These are phyloP conservation scores for Fusarium sp. DNA, from an alignment of 2,329 filamentous ascomycete species.

Conservation along the genomic window DNA sequence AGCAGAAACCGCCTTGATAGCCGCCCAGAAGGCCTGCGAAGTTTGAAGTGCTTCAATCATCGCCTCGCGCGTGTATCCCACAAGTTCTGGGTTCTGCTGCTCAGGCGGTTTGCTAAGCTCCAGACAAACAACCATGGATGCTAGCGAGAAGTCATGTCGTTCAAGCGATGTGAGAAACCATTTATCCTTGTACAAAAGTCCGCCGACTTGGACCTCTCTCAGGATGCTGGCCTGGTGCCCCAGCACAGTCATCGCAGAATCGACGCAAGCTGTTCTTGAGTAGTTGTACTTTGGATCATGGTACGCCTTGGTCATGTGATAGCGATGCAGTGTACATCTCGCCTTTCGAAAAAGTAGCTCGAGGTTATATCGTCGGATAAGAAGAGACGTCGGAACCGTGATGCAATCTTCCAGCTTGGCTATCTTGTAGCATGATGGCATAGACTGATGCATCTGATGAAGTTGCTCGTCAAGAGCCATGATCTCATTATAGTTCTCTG, in stretches of 20 bases:
- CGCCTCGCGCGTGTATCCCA: background rate
- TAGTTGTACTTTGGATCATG: conserved; percentile 30
- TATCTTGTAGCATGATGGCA: conserved; percentile 29
- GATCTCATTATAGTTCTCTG: conserved; percentile 32
- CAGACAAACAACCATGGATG: conserved; percentile 38
- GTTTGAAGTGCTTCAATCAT: conserved; percentile 28
- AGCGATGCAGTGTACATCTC: conserved; percentile 32
- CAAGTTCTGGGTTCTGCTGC: background rate
- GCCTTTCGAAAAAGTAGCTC: conserved; percentile 35
- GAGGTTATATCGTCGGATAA: conserved; percentile 36
- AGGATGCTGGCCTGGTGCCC: conserved; percentile 30
- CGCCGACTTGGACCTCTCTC: conserved; percentile 36
- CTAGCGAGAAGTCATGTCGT: conserved; percentile 35
- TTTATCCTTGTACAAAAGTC: conserved; percentile 14
- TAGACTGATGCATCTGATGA: conserved; percentile 12
- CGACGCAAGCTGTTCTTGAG: conserved; percentile 21
- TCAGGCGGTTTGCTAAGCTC: conserved; percentile 21
- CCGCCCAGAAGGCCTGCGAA: conserved; percentile 31
- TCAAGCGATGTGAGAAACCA: conserved; percentile 39
- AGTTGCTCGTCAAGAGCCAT: conserved; percentile 35
- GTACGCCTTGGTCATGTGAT: conserved; percentile 37
- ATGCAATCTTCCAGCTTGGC: conserved; percentile 30
- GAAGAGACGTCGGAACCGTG: conserved; percentile 20
- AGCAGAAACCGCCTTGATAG: conserved; percentile 16
- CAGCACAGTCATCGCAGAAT: conserved; percentile 32